These are phyloP conservation scores for Termitomyces heimii DNA, from an alignment of 768 basidiomycete species.

Conservation along the genomic window DNA sequence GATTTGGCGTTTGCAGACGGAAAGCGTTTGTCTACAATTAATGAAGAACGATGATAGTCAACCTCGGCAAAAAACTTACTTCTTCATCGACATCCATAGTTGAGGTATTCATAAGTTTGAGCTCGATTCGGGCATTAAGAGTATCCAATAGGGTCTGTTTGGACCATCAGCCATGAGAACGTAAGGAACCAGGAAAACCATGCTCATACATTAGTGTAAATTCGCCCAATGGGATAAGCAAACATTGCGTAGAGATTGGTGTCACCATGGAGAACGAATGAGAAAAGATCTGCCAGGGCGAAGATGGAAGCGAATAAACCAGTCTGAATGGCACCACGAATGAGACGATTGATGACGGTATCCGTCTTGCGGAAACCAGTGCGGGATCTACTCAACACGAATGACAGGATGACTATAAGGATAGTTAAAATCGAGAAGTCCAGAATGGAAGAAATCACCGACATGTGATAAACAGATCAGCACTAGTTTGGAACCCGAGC, in stretches of 20 bases:
- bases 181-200: background rate
- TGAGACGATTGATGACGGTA: constrained; percentile 45
- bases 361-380: constrained; percentile 50
- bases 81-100: constrained; percentile 24
- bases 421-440: background rate
- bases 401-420: constrained; percentile 20
- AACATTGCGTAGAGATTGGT: constrained; percentile 23
- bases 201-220: constrained; percentile 35
- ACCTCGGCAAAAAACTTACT: constrained; percentile 9
- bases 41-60: background rate
- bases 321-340: constrained; percentile 50
- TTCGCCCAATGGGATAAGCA: constrained; percentile 22
- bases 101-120: constrained; percentile 20
- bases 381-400: constrained; percentile 32
- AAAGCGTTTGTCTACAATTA: constrained; percentile 14
- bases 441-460: constrained; percentile 4
- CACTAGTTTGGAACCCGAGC: constrained; percentile 38
- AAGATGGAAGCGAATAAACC: constrained; percentile 47
- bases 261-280: constrained; percentile 28
- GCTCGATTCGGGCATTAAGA: constrained; percentile 30
- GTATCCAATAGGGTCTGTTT: constrained; percentile 38
- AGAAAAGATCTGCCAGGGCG: constrained; percentile 42
- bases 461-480: constrained; percentile 43
- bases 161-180: background rate
- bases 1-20: constrained; percentile 18